Percentiles rank a stretch among this genome's conserved stretches.
Evolutionary conservation across 805 yeast genomes (phyloP).

Genomic region (Yarrowia porcina): DNA sequence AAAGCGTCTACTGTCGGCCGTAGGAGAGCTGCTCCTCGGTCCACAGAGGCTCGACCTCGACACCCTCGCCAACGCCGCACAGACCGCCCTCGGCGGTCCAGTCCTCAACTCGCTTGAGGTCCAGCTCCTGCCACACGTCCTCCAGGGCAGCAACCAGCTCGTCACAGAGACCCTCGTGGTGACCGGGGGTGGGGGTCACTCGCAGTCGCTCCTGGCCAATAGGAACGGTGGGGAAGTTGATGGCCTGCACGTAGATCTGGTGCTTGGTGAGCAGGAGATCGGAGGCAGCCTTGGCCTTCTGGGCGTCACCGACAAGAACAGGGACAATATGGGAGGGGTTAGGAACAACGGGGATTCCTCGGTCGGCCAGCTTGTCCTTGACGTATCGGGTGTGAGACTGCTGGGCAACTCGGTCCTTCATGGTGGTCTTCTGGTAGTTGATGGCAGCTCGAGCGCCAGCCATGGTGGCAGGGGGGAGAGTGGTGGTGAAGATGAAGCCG

Average conservation of each 20-base stretch:
- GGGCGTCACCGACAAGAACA: conserved; percentile 89
- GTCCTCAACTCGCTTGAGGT: conserved; percentile 68
- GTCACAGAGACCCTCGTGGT: conserved; percentile 70
- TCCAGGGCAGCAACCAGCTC: conserved; percentile 75
- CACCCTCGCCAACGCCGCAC: conserved; percentile 76
- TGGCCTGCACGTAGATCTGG: conserved; percentile 93
- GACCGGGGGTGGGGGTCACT: conserved; percentile 99
- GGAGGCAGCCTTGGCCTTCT: conserved; percentile 84
- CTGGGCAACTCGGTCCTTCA: conserved; percentile 75
- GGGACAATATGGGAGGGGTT: conserved; percentile 98
- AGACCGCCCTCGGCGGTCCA: conserved; percentile 84
- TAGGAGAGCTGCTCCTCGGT: conserved; percentile 50
- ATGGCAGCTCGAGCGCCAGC: conserved; percentile 90
- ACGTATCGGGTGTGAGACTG: conserved; percentile 84
- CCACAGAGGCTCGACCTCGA: conserved; percentile 71
- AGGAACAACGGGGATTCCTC: conserved; percentile 93
- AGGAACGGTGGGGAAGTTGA: conserved; percentile 96
- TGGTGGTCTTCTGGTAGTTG: conserved; percentile 73
- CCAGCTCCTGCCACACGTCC: conserved; percentile 70
- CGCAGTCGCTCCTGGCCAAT: conserved; percentile 94
- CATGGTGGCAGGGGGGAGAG: conserved; percentile 97
- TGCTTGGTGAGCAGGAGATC: conserved; percentile 81
- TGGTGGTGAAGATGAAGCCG: conserved; percentile 95
- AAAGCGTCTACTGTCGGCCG: not conserved
- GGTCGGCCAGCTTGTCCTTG: conserved; percentile 59